phyloP scores from a whole-genome alignment of 805 yeast species.

The Saturnispora galanensis region DNA sequence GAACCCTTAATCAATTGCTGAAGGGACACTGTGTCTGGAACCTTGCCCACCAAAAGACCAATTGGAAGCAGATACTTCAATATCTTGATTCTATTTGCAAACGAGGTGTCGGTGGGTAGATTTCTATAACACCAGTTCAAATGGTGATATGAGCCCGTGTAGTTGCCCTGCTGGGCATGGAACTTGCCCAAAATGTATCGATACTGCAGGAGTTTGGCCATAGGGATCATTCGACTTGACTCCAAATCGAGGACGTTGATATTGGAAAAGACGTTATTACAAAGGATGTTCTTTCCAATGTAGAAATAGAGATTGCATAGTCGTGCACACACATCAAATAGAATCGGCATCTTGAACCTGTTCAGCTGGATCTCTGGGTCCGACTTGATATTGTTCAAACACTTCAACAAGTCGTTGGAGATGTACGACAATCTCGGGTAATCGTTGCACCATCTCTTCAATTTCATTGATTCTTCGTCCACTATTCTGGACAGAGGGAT shows the following conservation, averaged over 20 bases:
- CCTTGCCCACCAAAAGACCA: constrained; percentile 42
- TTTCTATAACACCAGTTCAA: constrained; percentile 39
- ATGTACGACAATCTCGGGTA: constrained; percentile 37
- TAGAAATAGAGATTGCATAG: constrained; percentile 44
- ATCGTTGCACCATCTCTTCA: constrained; percentile 22
- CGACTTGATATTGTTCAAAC: constrained; percentile 43
- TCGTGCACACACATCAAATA: constrained; percentile 39
- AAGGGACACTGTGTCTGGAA: constrained; percentile 30
- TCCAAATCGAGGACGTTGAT: constrained; percentile 42
- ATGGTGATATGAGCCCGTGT: constrained; percentile 37
- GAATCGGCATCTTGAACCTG: constrained; percentile 33
- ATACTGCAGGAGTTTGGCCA: constrained; percentile 40
- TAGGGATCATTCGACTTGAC: constrained; percentile 29
- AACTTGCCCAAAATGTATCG: constrained; percentile 45
- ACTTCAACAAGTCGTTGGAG: constrained; percentile 38
- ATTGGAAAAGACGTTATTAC: constrained; percentile 53
- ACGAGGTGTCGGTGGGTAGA: constrained; percentile 19
- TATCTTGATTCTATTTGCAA: constrained; percentile 28
- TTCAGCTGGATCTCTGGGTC: constrained; percentile 29
- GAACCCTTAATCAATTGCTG: constrained; percentile 10
- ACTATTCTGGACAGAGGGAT: constrained; percentile 37
- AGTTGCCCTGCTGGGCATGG: constrained; percentile 42
- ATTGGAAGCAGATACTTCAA: constrained; percentile 43
- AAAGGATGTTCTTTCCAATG: constrained; percentile 45
- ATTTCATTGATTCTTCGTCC: constrained; percentile 33